Percentiles rank a stretch among this genome's conserved stretches.
Evolutionary conservation across 208 protist genomes (phyloP).

Genomic region (Phytomonas serpens): DNA sequence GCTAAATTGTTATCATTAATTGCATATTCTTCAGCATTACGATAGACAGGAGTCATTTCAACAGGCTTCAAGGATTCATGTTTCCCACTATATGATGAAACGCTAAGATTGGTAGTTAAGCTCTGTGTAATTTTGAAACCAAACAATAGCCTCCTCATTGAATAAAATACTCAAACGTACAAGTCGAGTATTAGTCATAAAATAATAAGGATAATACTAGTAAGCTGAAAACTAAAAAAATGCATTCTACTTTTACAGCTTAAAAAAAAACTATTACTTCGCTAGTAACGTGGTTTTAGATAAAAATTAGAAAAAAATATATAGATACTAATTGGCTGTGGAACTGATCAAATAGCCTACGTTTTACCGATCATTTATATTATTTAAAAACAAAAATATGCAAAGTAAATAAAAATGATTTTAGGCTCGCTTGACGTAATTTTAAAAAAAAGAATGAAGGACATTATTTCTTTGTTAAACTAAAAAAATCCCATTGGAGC

Average conservation of each 20-base stretch:
- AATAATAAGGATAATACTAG: neutral
- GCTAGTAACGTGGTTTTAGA: slow-evolving; percentile 1
- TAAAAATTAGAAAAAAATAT: slow-evolving; percentile 16
- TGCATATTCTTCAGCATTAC: slow-evolving; percentile 8
- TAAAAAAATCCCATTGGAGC: slow-evolving; percentile 2
- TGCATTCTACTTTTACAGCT: neutral
- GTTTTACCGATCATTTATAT: neutral
- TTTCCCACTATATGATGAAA: neutral
- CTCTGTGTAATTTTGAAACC: slow-evolving; percentile 2
- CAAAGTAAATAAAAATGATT: neutral
- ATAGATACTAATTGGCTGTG: slow-evolving; percentile 20
- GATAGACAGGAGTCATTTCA: slow-evolving; percentile 17
- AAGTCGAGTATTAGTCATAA: neutral
- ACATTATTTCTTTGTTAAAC: neutral
- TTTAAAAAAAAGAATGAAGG: neutral
- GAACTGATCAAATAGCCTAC: neutral
- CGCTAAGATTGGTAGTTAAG: neutral
- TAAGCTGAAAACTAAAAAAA: neutral
- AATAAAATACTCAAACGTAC: neutral
- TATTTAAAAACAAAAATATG: neutral
- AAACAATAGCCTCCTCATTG: neutral
- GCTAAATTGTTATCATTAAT: neutral
- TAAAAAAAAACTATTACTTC: neutral
- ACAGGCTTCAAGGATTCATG: slow-evolving; percentile 17
- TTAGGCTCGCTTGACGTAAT: neutral